Base-by-base conservation (phyloP, 306 rosid genomes). In the Cucurbita pepo region DNA sequence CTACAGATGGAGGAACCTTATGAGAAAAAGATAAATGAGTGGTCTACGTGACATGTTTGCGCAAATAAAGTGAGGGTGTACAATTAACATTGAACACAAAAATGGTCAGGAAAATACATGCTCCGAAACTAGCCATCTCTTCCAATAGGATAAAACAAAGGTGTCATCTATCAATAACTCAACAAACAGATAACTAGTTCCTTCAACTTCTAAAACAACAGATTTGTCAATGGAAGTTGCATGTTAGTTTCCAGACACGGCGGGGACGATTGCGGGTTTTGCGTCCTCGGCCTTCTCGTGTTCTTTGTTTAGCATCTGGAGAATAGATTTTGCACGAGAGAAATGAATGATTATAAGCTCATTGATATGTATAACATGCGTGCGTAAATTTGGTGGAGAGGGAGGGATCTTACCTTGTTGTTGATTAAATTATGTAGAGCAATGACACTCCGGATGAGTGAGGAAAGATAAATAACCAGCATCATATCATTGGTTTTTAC, bases 391-490 rank as follows among this genome's bases (percentile, higher is more conserved):
- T 9, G 37, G 43, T 9, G 72, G 14, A 47, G 58, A 15, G 51
- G 25, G 52, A 34, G 45, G 43, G 22, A 3, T 58, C 37, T 43
- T 69, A 83, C 89, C 92, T 88, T 88, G 74, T 88, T 88, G 54
- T 83, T 88, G 77, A 88, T 88, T 81, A 87, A 83, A 79, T 87
- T 87, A 71, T 87, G 92, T 58, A 85, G 92, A 11, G 92, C 92
- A 19, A 87, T 82, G 66, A 85, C 86, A 38, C 89, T 83, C 30
- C 92, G 85, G 70, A 88, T 83, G 66, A 88, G 85, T 71, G 86
- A 85, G 43, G 88, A 80, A 22, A 88, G 88, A 85, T 83, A 88
- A 16, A 82, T 79, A 43, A 88, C 88, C 83, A 83, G 67, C 88
- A 85, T 83, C 92, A 88, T 85, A 78, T 85, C 92, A 71, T 82